Base-by-base conservation (phyloP, 257 asterid genomes). In the Salvia rosmarinus region DNA sequence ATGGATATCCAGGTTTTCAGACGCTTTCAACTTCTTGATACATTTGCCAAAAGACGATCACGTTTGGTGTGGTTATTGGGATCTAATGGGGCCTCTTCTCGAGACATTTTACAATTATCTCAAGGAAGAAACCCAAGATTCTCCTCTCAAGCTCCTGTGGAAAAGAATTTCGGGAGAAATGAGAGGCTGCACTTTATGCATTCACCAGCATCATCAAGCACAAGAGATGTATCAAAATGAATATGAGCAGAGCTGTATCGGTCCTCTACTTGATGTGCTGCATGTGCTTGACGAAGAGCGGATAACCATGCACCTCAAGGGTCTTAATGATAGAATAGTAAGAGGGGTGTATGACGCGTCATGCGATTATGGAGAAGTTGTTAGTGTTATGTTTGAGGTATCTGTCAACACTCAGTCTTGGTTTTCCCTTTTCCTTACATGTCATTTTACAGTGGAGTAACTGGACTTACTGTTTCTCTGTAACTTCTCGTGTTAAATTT, bases 181-280 rank as follows among this genome's bases (percentile, higher is more conserved):
- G 90, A 86, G 87, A 55, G 68, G 64, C 50, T 94, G 99, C 86
- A 85, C 90, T 30, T 85, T 86, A 40, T 94, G 99, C 73, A 85
- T 91, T 61, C 90, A 87, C 60, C 96, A 91, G 81, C 96, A 94
- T 75, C 97, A 94, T 88, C 99, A 89, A 79, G 92, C 96, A 58
- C 96, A 85, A 71, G 90, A 89, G 77, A 90, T 85, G 83, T 94
- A 86, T 67, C 77, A 54, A 37, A 77, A 82, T 2, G 98, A 94
- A 59, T 94, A 89, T 61, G 96, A 91, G 76, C 79, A 72, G 67
- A 81, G 85, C 77, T 85, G 95, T 67, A 78, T 94, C 32, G 82
- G 93, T 61, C 93, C 96, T 69, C 95, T 91, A 55, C 98, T 94
- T 70, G 87, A 86, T 39, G 96, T 88, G 71, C 82, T 94, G 73